Percentiles rank a stretch among this genome's conserved stretches.
Evolutionary conservation across 345 rosid species (phyloP).

Genomic region (Salix brachista): DNA sequence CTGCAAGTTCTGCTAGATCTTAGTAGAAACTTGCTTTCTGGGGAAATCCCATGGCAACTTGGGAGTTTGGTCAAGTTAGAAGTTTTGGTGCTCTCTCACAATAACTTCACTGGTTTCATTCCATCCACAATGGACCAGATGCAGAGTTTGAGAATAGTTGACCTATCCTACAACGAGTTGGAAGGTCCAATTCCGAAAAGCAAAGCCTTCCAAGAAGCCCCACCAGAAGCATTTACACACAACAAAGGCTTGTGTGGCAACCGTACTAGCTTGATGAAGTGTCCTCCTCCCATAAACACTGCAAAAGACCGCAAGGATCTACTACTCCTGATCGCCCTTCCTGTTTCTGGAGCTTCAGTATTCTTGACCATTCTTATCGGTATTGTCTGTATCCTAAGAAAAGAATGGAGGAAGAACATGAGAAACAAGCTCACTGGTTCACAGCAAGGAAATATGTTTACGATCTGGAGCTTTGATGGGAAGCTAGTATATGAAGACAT

Average conservation of each 20-base stretch:
- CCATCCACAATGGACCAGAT: conserved; percentile 14
- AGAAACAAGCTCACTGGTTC: background rate
- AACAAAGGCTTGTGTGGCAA: conserved; percentile 21
- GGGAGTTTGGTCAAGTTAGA: conserved; percentile 14
- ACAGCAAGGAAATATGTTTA: background rate
- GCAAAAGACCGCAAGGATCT: background rate
- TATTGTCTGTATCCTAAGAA: background rate
- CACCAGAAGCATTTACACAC: conserved; percentile 6
- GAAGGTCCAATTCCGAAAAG: conserved; percentile 22
- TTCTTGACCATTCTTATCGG: background rate
- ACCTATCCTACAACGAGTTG: conserved; percentile 21
- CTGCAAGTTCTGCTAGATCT: conserved; percentile 10
- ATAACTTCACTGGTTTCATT: conserved; percentile 19
- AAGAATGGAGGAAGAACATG: background rate
- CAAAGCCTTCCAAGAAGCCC: conserved; percentile 10
- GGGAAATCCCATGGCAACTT: conserved; percentile 20
- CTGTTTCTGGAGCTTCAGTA: conserved; percentile 2
- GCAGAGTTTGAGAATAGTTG: conserved; percentile 8
- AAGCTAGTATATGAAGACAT: conserved; percentile 8
- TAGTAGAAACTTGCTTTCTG: conserved; percentile 10
- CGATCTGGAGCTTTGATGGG: conserved; percentile 10
- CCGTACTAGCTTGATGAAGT: background rate
- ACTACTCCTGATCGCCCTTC: background rate
- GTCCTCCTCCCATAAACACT: background rate
- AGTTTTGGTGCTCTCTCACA: conserved; percentile 20